Evolutionary conservation across 805 yeast genomes (phyloP), one percentile per base, ranked within the genome.

Genomic region (Kazachstania taianensis): DNA sequence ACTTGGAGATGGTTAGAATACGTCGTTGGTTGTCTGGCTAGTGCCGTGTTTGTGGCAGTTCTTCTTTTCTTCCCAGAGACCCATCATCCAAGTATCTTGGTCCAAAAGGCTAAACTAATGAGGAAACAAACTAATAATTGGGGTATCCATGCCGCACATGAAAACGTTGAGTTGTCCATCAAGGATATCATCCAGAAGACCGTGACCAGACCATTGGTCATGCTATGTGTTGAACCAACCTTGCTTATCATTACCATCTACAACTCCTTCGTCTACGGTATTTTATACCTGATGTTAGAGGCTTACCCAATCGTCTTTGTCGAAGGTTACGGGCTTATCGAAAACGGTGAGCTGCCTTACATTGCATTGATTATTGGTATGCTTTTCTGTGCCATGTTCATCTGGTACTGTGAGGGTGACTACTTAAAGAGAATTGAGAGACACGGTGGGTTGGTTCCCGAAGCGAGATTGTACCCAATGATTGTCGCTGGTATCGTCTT

Each of bases 71-170:
- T 70, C 31, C 76, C 76, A 4, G 78, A 73, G 49, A 68, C 75
- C 10, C 66, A 61, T 33, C 61, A 53, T 8, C 61, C 58, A 33
- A 65, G 71, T 12, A 53, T 73, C 15, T 49, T 72, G 17, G 55
- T 61, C 37, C 59, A 70, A 39, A 70, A 70, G 46, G 77, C 94
- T 3, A 63, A 64, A 35, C 62, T 57, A 31, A 65, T 83, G 51
- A 70, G 86, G 47, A 63, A 69, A 46, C 62, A 74, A 43, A 82
- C 89, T 9, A 81, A 83, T 14, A 83, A 78, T 61, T 81, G 92
- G 92, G 81, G 81, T 29, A 73, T 82, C 34, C 80, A 75, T 47
- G 85, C 94, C 20, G 76, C 83, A 7, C 85, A 78, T 49, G 92
- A 81, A 49, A 73, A 68, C 41, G 70, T 70, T 38, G 68, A 71